Conservation (phyloP, 176 grass and related monocot genomes). For the Ensete ventricosum region DNA sequence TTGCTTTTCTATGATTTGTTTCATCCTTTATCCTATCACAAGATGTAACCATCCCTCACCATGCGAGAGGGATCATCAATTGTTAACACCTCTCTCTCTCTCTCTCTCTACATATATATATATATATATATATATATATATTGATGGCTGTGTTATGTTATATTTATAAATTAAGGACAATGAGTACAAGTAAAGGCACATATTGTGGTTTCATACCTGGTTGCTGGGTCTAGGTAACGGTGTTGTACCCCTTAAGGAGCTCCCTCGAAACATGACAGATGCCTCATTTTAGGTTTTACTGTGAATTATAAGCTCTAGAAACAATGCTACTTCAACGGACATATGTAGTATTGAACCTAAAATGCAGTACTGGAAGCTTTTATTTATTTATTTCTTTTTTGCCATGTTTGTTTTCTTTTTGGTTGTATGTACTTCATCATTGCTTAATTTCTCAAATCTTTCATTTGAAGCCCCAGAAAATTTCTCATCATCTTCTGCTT, state of each 20-base stretch:
- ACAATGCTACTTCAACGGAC: background rate
- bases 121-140: no score
- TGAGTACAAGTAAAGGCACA: no score
- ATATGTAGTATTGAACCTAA: background rate
- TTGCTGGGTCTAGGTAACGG: background rate
- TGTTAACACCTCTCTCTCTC: no score
- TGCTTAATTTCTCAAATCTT: background rate
- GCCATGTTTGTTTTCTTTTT: background rate
- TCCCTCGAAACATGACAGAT: background rate
- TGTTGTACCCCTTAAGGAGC: background rate
- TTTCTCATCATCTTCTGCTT: background rate
- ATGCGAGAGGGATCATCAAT: no score
- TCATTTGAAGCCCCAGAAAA: background rate
- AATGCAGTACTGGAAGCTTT: background rate
- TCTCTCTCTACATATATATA: no score
- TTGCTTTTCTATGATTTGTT: no score
- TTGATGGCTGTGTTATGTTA: no score
- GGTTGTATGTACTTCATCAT: background rate
- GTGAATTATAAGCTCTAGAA: background rate
- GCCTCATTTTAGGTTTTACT: background rate
- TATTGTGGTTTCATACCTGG: background rate
- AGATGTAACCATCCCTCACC: no score
- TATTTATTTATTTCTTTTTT: background rate
- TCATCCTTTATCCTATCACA: no score
- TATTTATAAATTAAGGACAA: no score